Base-by-base conservation (phyloP, 768 basidiomycete species). In the Boletus sensibilis region DNA sequence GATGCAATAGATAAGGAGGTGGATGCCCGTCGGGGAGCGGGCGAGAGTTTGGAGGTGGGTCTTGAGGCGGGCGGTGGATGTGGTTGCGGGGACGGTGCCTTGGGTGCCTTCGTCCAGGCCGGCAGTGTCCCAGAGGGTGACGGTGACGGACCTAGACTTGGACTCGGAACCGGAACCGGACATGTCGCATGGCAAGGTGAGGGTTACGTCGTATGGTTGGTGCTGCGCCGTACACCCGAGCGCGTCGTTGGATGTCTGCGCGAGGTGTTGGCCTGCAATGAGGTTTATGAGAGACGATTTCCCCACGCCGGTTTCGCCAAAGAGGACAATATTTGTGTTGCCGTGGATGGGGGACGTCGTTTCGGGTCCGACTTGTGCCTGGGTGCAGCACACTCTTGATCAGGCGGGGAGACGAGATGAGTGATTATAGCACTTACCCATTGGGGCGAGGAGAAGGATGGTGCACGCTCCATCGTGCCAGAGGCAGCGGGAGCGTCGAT, bases 1-100 rank as follows among this genome's bases (percentile, higher is more conserved):
- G 25, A 57, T 57, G 39, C 52, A 53, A 13, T 48, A 57, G 0
- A 57, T 7, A 12, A 57, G 37, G 20, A 57, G 52, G 7, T 52
- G 50, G 11, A 57, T 18, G 27, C 52, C 52, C 4, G 33, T 11
- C 8, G 55, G 50, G 16, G 42, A 52, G 29, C 29, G 41, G 10
- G 46, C 46, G 23, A 55, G 46, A 1, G 7, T 20, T 6, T 33
- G 46, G 5, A 33, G 40, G 13, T 20, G 45, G 13, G 21, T 13
- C 3, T 34, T 38, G 41, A 57, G 53, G 18, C 33, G 23, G 4
- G 21, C 27, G 1, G 14, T 18, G 20, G 47, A 37, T 12, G 31
- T 33, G 18, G 18, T 18, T 5, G 52, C 47, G 21, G 46, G 47
- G 12, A 38, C 42, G 14, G 53, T 35, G 10, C 53, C 53, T 2